Percentiles rank a stretch among this genome's conserved stretches.
Conservation (phyloP, 306 rosid genomes). For the Boehmeria nivea region DNA sequence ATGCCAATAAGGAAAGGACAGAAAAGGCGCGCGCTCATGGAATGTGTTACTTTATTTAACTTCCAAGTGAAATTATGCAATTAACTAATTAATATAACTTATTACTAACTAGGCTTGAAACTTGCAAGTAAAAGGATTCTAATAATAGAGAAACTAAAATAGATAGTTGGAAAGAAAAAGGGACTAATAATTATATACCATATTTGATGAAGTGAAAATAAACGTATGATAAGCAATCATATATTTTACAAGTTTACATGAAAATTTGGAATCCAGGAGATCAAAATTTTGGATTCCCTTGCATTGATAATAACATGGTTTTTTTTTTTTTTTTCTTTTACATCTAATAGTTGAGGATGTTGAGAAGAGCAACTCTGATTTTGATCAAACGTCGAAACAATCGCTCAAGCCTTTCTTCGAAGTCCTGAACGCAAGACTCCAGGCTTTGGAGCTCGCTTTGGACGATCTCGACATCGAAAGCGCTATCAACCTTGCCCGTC, state of each 20-base stretch:
- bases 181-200: not conserved
- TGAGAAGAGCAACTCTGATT: slow-evolving; percentile 44
- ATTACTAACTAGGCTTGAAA: no score
- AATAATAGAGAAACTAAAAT: no score
- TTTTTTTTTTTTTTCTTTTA: no score
- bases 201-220: slow-evolving; percentile 2
- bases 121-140: no score
- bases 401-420: slow-evolving; percentile 33
- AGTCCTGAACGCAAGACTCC: slow-evolving; percentile 37
- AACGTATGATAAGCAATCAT: slow-evolving; percentile 12
- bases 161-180: not conserved
- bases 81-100: no score
- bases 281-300: slow-evolving; percentile 17
- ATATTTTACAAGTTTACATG: slow-evolving; percentile 16
- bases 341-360: slow-evolving; percentile 37
- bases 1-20: no score
- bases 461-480: slow-evolving; percentile 10
- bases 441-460: slow-evolving; percentile 27
- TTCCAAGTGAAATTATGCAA: no score
- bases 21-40: no score
- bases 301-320: not conserved
- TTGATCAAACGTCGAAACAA: slow-evolving; percentile 38
- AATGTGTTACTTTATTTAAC: no score
- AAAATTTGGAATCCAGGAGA: slow-evolving; percentile 12
- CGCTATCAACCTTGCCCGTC: slow-evolving; percentile 21